phyloP scores from a whole-genome alignment of 108 stramenopile species.

The Cyclostephanos tholiformis region DNA sequence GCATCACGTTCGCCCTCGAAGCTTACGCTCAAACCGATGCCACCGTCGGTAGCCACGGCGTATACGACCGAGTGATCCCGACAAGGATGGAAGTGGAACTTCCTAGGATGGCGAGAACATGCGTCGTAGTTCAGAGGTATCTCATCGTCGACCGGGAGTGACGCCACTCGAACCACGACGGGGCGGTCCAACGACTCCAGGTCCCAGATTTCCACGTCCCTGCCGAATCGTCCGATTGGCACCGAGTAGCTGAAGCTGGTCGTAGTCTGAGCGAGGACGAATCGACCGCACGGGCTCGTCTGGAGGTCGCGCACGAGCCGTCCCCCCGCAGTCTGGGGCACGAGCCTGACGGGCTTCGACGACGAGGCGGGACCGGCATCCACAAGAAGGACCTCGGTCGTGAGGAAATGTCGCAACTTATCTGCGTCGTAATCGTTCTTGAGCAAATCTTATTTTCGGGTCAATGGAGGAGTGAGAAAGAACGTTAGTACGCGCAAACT shows the following conservation, averaged over 20 bases:
- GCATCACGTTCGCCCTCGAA: constrained; percentile 41
- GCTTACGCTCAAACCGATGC: constrained; percentile 25
- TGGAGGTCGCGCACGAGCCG: constrained; percentile 23
- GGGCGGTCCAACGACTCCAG: background rate
- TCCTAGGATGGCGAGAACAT: constrained; percentile 38
- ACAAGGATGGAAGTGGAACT: constrained; percentile 38
- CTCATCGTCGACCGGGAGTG: constrained; percentile 47
- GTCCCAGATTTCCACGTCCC: constrained; percentile 39
- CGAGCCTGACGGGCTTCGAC: background rate
- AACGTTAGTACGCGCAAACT: background rate
- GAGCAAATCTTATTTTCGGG: constrained; percentile 12
- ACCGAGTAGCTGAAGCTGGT: constrained; percentile 42
- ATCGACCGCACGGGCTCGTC: constrained; percentile 34
- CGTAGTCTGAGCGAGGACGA: constrained; percentile 17
- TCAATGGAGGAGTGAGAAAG: background rate
- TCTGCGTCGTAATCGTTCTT: constrained; percentile 47
- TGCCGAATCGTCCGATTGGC: constrained; percentile 34
- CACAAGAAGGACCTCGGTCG: constrained; percentile 25
- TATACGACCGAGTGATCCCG: constrained; percentile 18
- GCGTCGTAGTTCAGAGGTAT: constrained; percentile 48
- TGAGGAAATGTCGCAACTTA: constrained; percentile 30
- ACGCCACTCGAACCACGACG: constrained; percentile 11
- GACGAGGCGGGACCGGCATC: background rate
- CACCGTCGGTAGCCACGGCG: constrained; percentile 40
- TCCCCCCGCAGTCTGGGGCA: constrained; percentile 17